These are phyloP conservation scores for Fusarium oxysporum DNA, from an alignment of 2,329 filamentous ascomycete genomes.

Conservation along the genomic window DNA sequence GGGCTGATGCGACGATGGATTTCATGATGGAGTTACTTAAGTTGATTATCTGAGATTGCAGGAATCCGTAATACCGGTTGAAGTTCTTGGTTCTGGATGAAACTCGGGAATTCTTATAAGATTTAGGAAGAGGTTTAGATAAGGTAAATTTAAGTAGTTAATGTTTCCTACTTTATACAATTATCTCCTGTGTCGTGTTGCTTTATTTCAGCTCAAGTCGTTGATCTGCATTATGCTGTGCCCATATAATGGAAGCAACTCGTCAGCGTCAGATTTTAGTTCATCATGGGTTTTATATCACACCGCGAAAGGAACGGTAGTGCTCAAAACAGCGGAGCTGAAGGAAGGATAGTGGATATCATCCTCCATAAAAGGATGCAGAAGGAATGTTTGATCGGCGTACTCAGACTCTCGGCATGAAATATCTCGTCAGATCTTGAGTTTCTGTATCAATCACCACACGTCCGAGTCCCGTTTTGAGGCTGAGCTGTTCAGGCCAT, in stretches of 20 bases:
- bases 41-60: too few species aligned
- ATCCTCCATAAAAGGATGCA: background rate
- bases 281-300: background rate
- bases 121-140: fast-evolving
- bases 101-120: fast-evolving
- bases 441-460: background rate
- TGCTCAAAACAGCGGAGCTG: background rate
- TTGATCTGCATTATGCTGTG: background rate
- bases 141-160: fast-evolving
- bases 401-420: background rate
- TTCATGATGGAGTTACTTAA: background rate
- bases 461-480: background rate
- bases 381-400: background rate
- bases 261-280: background rate
- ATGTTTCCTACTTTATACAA: background rate
- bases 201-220: fast-evolving
- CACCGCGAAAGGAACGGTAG: background rate
- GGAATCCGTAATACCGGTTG: fast-evolving
- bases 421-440: background rate
- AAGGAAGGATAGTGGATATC: background rate
- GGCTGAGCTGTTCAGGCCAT: background rate
- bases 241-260: too few species aligned
- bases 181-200: too few species aligned
- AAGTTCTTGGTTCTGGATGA: background rate
- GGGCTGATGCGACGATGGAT: background rate